Conservation (phyloP, 345 rosid genomes). For the Camelina hispida region DNA sequence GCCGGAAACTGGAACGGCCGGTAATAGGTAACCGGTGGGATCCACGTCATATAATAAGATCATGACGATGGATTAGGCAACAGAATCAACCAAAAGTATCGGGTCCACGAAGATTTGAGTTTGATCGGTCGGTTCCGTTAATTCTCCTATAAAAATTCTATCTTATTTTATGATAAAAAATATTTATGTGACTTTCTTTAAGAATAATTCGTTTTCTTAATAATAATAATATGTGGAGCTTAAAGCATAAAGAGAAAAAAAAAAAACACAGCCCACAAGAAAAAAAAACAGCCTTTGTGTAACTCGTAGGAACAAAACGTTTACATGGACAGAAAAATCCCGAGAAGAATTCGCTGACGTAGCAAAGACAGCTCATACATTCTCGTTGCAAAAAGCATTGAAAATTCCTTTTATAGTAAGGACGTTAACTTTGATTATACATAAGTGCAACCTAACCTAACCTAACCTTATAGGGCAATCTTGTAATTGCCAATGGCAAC, state of each 20-base stretch:
- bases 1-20: conserved; percentile 17
- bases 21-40: conserved; percentile 43
- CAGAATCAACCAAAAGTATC: conserved; percentile 32
- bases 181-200: conserved; percentile 41
- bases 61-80: conserved; percentile 3
- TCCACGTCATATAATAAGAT: conserved; percentile 40
- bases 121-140: conserved; percentile 38
- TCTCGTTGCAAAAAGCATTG: conserved; percentile 8
- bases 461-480: conserved; percentile 1
- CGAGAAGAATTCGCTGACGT: conserved; percentile 43
- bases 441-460: conserved; percentile 32
- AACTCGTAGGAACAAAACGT: conserved; percentile 43
- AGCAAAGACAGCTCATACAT: conserved; percentile 50
- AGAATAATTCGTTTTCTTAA: conserved; percentile 14
- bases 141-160: conserved; percentile 18
- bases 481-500: conserved; percentile 8
- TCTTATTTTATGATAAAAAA: conserved; percentile 4
- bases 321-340: conserved; percentile 40
- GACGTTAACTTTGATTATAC: not conserved
- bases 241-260: not conserved
- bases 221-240: conserved; percentile 20
- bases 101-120: conserved; percentile 40
- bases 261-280: conserved; percentile 41
- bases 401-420: conserved; percentile 27
- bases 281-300: conserved; percentile 44